Conservation (phyloP, 805 yeast genomes). For the Pachysolen tannophilus region DNA sequence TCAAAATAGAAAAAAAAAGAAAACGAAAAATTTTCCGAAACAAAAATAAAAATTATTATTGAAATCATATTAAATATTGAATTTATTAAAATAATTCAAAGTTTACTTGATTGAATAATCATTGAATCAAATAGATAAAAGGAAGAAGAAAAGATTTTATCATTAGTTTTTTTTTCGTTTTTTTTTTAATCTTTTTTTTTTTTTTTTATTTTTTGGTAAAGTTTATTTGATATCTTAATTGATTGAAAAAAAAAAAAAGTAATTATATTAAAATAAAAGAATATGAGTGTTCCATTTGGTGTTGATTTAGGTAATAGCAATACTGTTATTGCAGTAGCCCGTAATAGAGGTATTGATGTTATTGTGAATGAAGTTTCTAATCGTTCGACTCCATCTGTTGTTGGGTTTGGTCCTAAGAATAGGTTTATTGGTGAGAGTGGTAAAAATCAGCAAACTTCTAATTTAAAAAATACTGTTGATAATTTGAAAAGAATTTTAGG, state of each 20-base stretch:
- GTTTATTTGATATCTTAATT: background rate
- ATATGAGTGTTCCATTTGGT: conserved; percentile 95
- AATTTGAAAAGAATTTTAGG: conserved; percentile 92
- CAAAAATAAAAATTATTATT: too few species aligned
- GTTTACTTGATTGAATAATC: too few species aligned
- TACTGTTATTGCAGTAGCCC: conserved; percentile 93
- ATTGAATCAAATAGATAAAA: too few species aligned
- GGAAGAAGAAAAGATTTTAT: too few species aligned
- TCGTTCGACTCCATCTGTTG: conserved; percentile 84
- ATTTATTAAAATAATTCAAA: too few species aligned
- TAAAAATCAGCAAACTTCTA: conserved; percentile 93
- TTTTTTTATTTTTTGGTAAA: conserved; percentile 4
- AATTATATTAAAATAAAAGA: too few species aligned
- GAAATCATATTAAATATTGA: too few species aligned
- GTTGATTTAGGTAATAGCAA: conserved; percentile 94
- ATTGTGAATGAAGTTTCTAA: conserved; percentile 98
- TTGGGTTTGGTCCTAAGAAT: conserved; percentile 85
- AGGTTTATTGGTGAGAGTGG: conserved; percentile 94
- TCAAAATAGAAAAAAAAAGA: too few species aligned
- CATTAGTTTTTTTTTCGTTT: too few species aligned
- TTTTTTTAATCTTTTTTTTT: too few species aligned
- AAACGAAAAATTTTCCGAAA: too few species aligned
- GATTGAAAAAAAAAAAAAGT: conserved; percentile 9
- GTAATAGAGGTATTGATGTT: conserved; percentile 97
- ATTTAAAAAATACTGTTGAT: conserved; percentile 92